These are phyloP conservation scores for Calonectria hongkongensis DNA, from an alignment of 2,329 filamentous ascomycete genomes.

Conservation along the genomic window DNA sequence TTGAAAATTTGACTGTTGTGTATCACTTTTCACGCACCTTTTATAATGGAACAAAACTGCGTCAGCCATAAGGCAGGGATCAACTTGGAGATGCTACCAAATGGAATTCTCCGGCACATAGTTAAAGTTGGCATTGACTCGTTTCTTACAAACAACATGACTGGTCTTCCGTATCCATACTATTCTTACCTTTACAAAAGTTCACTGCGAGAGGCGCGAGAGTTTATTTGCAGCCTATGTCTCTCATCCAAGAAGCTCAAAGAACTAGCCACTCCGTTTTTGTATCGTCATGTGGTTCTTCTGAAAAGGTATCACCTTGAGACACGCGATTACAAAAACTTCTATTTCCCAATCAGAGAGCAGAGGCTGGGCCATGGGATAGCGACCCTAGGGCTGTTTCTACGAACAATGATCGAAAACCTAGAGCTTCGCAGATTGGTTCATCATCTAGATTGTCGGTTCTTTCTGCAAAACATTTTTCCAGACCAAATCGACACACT, in stretches of 20 bases:
- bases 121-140: neutral
- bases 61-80: no score
- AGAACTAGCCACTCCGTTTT: neutral
- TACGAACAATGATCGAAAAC: neutral
- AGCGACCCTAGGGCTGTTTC: neutral
- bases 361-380: neutral
- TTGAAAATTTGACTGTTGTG: no score
- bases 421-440: neutral
- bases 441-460: slow-evolving; percentile 11
- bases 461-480: neutral
- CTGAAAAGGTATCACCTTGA: neutral
- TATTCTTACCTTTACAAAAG: neutral
- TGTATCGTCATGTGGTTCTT: neutral
- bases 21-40: no score
- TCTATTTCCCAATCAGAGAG: neutral
- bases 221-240: neutral
- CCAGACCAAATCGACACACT: no score
- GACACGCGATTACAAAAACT: neutral
- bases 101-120: neutral
- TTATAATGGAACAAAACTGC: neutral
- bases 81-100: neutral
- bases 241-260: neutral
- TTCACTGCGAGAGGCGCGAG: neutral
- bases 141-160: neutral
- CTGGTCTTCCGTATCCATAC: neutral